Evolutionary conservation across 2,329 filamentous ascomycete species (phyloP), one percentile per base, ranked within the genome.

Genomic region (Aspergillus aculeatus): DNA sequence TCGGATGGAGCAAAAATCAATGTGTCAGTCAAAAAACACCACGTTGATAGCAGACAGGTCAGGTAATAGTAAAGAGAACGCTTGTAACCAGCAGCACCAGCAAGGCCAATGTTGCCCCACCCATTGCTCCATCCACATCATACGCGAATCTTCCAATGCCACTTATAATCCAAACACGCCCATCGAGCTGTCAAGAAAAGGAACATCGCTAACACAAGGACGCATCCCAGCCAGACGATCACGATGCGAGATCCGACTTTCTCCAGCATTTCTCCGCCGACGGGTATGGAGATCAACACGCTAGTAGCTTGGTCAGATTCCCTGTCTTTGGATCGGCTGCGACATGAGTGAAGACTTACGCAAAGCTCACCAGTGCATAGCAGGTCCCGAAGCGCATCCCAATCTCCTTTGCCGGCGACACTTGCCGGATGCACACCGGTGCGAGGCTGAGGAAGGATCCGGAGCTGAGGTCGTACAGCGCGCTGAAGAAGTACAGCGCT

Each of bases 211-310:
- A 80, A 60, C 3, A 77, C 69, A 2, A 82, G 64, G 7, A 82
- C 66, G 5, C 73, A 76, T 9, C 78, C 77, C 51, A 81, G 74
- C 49, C 80, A 80, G 0, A 77, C 78, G 0, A 81, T 79, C 59
- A 83, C 72, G 2, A 78, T 75, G 49, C 71, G 71, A 3, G 77
- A 72, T 0, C 80, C 80, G 44, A 81, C 77, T 4, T 72, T 76
- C 49, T 82, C 74, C 1, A 83, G 75, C 76, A 83, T 77, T 54
- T 80, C 75, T 14, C 81, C 81, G 11, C 78, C 78, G 11, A 81
- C 75, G 0, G 81, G 81, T 2, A 82, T 78, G 6, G 79, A 77
- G 1, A 83, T 72, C 7, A 83, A 67, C 0, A 82, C 75, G 0
- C 72, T 75, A 55, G 2, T 10, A 29, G 26, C 26, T 29, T 9